Base-by-base conservation (phyloP, 2,329 filamentous ascomycete species). In the Lojkania enalia region DNA sequence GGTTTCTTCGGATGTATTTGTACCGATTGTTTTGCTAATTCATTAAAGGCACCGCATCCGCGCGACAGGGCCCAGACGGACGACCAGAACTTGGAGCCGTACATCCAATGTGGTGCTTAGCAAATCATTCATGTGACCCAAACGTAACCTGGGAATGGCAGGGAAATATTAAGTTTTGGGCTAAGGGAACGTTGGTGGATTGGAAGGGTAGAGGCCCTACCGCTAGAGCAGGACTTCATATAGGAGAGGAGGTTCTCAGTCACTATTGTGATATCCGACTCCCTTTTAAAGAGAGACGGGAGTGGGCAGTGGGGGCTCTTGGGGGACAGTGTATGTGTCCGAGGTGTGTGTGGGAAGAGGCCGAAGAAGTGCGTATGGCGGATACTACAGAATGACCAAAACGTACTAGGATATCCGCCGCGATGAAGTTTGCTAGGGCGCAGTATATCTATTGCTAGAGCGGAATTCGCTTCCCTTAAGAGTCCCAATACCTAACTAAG, bases 101-200 rank as follows among this genome's bases (percentile, higher is more conserved):
- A 20, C 91, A 97, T 71, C 90, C 92, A 2, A 83, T 95, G 57
- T 99, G 94, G 90, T 97, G 91, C 71, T 77, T 97, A 20, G 91
- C 92, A 20, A 99, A 99, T 63, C 94, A 99, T 67, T 90, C 90
- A 67, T 99, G 94, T 71, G 85, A 96, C 64, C 94, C 94, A 6
- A 96, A 96, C 67, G 90, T 97, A 29, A 82, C 82, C 3, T 99
- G 94, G 94, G 88, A 95, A 61, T 96, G 91, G 89, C 84, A 86
- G 20, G 88, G 87, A 1, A 80, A 79, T 40, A 91, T 94, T 79
- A 80, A 82, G 25, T 81, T 94, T 48, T 82, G 76, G 75, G 81
- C 82, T 2, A 75, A 84, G 5, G 74, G 83, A 50, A 72, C 78
- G 51, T 74, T 82, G 27, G 75, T 86, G 3, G 71, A 79, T 4